Base-by-base conservation (phyloP, 768 basidiomycete genomes). In the Hortiboletus campestris region DNA sequence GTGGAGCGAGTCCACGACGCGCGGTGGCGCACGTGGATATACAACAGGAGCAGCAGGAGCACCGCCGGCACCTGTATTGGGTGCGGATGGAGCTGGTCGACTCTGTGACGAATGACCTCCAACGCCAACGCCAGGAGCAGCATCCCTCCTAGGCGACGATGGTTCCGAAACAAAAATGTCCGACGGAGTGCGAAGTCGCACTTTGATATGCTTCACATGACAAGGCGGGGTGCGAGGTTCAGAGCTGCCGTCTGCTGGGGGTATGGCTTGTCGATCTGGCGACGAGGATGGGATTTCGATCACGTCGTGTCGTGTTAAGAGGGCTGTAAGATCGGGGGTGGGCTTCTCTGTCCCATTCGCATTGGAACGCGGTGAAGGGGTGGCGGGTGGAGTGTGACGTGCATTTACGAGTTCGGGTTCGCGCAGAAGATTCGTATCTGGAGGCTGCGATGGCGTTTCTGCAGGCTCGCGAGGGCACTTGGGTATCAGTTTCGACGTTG, bases 141-240 rank as follows among this genome's bases (percentile, higher is more conserved):
- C 16, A 22, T 53, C 45, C 20, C 11, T 28, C 20, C 1, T 13
- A 0, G 68, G 56, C n/a, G 67, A 58, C 0, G 63, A 17, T 22
- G 67, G 46, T 19, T 59, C 41, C 0, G 67, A 65, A 13, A 43
- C 49, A 49, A 67, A 69, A 6, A 57, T 3, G 16, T 63, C 68
- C 4, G 61, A 58, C 2, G 57, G 28, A 1, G 32, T 11, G 4
- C 51, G 50, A 29, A 39, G 38, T 38, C 63, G 61, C 19, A 63
- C 51, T n/a, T 51, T 52, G 12, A 49, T 12, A 32, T 36, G 52
- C 29, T 55, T 62, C n/a, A 43, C 52, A 14, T 48, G 20, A 14
- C 42, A 47, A 6, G 47, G 32, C 22, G 51, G 19, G 17, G 20
- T 28, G 29, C 6, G 19, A 4, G 39, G 1, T 19, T 36, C 38